These are phyloP conservation scores for Rhodotorula sp. DNA, from an alignment of 1,284 basidiomycete genomes.

Conservation along the genomic window DNA sequence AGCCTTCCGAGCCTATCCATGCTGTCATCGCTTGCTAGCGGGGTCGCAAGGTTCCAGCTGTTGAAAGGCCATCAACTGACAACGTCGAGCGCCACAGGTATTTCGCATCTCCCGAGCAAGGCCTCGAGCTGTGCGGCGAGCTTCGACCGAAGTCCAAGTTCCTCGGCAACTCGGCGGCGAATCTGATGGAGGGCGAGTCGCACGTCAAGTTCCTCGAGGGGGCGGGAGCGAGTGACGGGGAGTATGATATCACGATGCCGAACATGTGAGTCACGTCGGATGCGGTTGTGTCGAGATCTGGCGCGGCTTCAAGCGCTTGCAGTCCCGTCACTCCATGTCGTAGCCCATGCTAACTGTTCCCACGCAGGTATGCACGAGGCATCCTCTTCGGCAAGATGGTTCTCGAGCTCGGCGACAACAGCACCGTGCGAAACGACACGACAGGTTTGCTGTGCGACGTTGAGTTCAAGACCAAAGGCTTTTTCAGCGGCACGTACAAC, in stretches of 20 bases:
- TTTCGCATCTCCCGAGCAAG: conserved; percentile 91
- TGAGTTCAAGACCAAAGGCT: conserved; percentile 99
- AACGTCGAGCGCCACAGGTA: conserved; percentile 52
- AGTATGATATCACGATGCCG: conserved; percentile 87
- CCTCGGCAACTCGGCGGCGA: conserved; percentile 92
- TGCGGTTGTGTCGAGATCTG: background rate
- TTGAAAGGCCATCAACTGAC: background rate
- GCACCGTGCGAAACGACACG: conserved; percentile 77
- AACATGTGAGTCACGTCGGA: conserved; percentile 63
- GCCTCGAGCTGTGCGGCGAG: conserved; percentile 78
- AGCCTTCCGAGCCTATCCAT: too few relatives aligned
- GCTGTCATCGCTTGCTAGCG: too few relatives aligned
- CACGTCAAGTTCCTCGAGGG: conserved; percentile 74
- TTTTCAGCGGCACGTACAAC: conserved; percentile 93
- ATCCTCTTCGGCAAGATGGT: conserved; percentile 99
- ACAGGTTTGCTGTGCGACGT: conserved; percentile 75
- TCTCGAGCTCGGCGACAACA: conserved; percentile 88
- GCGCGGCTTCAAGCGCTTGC: too few relatives aligned
- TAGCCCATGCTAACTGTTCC: background rate
- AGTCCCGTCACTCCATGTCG: too few relatives aligned
- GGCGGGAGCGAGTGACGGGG: conserved; percentile 72
- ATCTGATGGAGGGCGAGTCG: conserved; percentile 88
- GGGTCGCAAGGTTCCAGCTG: too few relatives aligned
- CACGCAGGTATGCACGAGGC: conserved; percentile 74
- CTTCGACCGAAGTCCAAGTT: conserved; percentile 94